Evolutionary conservation across 305 asterid species (phyloP).

Genomic region (Ajuga reptans): DNA sequence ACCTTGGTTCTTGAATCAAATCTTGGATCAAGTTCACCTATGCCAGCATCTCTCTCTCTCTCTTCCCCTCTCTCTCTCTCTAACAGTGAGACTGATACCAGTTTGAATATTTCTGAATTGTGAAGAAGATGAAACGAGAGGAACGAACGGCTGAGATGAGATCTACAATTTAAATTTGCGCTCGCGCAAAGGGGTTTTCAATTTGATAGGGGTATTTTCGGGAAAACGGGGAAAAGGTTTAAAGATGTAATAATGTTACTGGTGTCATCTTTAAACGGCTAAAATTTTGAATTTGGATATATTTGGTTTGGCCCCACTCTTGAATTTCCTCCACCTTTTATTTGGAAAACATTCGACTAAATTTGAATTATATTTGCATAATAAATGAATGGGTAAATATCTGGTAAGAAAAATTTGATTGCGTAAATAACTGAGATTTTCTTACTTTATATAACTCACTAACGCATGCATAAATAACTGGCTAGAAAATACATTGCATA

Average conservation of each 20-base stretch:
- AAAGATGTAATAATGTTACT: neutral
- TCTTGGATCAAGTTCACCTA: constrained; percentile 19
- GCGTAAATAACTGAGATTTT: no score
- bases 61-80: constrained; percentile 25
- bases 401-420: no score
- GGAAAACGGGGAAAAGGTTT: neutral
- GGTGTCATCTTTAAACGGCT: constrained; percentile 25
- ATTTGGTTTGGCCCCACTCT: neutral
- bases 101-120: constrained; percentile 21
- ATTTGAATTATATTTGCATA: no score
- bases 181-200: constrained; percentile 41
- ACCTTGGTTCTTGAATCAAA: neutral
- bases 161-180: constrained; percentile 30
- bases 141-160: constrained; percentile 35
- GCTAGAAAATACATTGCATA: no score
- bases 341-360: no score
- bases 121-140: constrained; percentile 13
- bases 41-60: constrained; percentile 1
- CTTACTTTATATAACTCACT: no score
- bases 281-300: constrained; percentile 23
- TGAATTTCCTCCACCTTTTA: neutral
- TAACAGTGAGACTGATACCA: constrained; percentile 14
- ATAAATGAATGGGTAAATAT: no score
- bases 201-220: constrained; percentile 28
- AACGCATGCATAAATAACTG: no score